Percentiles rank a stretch among this genome's conserved stretches.
Conservation (phyloP, 2,329 filamentous ascomycete species). For the Cytospora mali region DNA sequence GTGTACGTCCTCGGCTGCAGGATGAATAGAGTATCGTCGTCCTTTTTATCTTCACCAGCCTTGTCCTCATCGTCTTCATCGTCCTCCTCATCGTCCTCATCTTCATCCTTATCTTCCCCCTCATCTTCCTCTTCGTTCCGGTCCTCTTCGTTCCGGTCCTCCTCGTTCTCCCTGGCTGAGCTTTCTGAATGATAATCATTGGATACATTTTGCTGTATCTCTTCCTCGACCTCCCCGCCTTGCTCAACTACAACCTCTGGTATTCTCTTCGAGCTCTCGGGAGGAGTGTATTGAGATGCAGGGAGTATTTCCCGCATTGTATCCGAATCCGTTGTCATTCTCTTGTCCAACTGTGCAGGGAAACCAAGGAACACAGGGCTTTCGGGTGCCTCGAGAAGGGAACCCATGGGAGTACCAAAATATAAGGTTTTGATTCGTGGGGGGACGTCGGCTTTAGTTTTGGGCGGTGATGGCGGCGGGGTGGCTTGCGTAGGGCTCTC, state of each 20-base stretch:
- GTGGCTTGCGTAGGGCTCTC: conserved; percentile 27
- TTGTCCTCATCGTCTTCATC: conserved; percentile 13
- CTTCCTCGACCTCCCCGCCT: conserved; percentile 2
- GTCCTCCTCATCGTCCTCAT: conserved; percentile 10
- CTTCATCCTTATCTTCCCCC: background rate
- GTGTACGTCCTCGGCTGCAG: conserved; percentile 62
- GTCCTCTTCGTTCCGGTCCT: background rate
- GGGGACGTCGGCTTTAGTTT: conserved; percentile 26
- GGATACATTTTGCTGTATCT: background rate
- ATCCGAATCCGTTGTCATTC: conserved; percentile 32
- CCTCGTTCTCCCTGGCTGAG: conserved; percentile 2
- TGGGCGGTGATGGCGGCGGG: conserved; percentile 27
- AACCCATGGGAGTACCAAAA: conserved; percentile 29
- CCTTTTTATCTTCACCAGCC: conserved; percentile 24
- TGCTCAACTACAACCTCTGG: conserved; percentile 24
- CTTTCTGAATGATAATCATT: background rate
- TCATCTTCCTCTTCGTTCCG: conserved; percentile 15
- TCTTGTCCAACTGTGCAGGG: conserved; percentile 17
- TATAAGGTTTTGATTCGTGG: conserved; percentile 35
- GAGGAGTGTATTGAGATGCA: conserved; percentile 35
- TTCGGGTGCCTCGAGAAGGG: conserved; percentile 26
- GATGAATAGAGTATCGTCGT: conserved; percentile 51
- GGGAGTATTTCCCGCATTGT: conserved; percentile 35
- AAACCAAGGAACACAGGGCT: conserved; percentile 31
- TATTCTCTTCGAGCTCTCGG: conserved; percentile 27